Evolutionary conservation across 306 rosid species (phyloP), one percentile per base, ranked within the genome.

Genomic region (cucumber (Cucumis sativus)): DNA sequence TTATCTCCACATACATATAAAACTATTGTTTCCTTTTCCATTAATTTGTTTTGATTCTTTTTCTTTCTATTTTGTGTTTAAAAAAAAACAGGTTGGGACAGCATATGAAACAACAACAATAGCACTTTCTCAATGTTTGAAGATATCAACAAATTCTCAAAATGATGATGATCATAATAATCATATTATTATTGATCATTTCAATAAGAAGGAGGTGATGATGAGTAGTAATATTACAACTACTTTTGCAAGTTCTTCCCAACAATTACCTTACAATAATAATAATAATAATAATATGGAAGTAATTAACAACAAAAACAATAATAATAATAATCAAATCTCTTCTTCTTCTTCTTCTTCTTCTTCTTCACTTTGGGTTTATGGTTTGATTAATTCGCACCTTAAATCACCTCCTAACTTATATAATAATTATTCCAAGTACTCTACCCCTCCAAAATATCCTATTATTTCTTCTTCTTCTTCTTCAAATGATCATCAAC

Each of bases 51-150:
- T 33, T 33, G 5, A 33, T 33, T 33, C 5, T 33, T 33, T 33
- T 33, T 23, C 25, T 23, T 33, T 33, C 37, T 33, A 33, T 33
- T 33, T 33, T 33, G 37, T 33, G 37, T 33, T 33, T 3, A 0
- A 43, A 9, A 71, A 80, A 58, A 80, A 55, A 56, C 71, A 92
- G 96, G 86, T 87, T 83, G 87, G 89, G 30, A 75, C 59, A 51
- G 28, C 62, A 73, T 52, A 21, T 71, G 77, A 73, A 30, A 15
- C 47, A 52, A 52, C 45, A 18, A 73, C 45, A 6, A 49, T 21
- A 21, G 54, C 56, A 12, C 21, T 71, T 14, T 49, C 76, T 49
- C 60, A 71, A 71, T 47, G 41, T 71, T 33, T 71, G 20, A 71
- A 28, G 76, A 30, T 71, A 47, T 25, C 59, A 15, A 25, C 76